These are phyloP conservation scores for Boletus mariae DNA, from an alignment of 1,284 basidiomycete genomes.

Conservation along the genomic window DNA sequence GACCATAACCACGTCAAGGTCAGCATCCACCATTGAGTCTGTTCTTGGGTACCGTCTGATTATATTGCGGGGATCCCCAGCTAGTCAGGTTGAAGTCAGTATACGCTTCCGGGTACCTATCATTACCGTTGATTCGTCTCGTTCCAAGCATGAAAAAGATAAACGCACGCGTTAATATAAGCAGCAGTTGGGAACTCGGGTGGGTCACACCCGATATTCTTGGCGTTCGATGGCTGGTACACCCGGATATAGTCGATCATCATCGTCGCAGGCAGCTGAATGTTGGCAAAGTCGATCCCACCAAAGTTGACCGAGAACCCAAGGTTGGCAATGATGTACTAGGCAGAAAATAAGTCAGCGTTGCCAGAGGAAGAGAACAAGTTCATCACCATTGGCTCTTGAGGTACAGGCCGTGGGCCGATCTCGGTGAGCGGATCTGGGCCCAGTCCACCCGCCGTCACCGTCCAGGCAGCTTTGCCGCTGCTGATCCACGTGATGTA, in stretches of 20 bases:
- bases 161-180: slow-evolving; percentile 35
- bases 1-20: slow-evolving; percentile 9
- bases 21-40: slow-evolving; percentile 32
- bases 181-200: slow-evolving; percentile 36
- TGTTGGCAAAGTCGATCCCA: slow-evolving; percentile 35
- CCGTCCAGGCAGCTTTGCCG: slow-evolving; percentile 44
- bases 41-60: slow-evolving; percentile 39
- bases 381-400: slow-evolving; percentile 47
- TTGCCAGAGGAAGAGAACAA: neutral
- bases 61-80: slow-evolving; percentile 34
- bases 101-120: slow-evolving; percentile 38
- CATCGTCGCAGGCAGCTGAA: slow-evolving; percentile 41
- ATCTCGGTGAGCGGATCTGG: slow-evolving; percentile 43
- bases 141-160: neutral
- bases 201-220: slow-evolving; percentile 41
- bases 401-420: slow-evolving; percentile 45
- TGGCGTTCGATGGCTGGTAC: slow-evolving; percentile 37
- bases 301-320: slow-evolving; percentile 42
- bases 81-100: slow-evolving; percentile 38
- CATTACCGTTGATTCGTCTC: neutral
- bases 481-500: slow-evolving; percentile 50
- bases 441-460: slow-evolving; percentile 38
- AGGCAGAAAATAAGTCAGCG: neutral
- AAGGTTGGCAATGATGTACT: slow-evolving; percentile 45
- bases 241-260: slow-evolving; percentile 43